These are phyloP conservation scores for Cerioporus squamosus DNA, from an alignment of 1,284 basidiomycete genomes.

Conservation along the genomic window DNA sequence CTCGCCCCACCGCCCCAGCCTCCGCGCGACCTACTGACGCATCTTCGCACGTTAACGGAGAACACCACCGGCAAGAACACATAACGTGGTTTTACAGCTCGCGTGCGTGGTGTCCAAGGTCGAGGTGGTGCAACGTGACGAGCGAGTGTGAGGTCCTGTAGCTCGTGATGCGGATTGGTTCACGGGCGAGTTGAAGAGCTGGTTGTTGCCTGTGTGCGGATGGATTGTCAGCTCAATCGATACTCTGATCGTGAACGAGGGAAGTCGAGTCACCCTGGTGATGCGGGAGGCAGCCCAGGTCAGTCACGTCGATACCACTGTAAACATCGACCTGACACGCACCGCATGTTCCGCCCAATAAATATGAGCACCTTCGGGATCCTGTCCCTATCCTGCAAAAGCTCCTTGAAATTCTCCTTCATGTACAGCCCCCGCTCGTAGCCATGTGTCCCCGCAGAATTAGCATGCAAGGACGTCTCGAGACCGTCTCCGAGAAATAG, in stretches of 20 bases:
- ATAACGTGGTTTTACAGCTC: slow-evolving; percentile 57
- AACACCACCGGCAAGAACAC: slow-evolving; percentile 60
- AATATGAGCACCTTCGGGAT: slow-evolving; percentile 84
- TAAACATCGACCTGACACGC: slow-evolving; percentile 36
- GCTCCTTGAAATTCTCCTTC: slow-evolving; percentile 66
- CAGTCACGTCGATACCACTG: neutral
- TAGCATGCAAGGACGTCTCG: too few species aligned
- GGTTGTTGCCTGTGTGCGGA: slow-evolving; percentile 64
- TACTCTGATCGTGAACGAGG: too few species aligned
- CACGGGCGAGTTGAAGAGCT: slow-evolving; percentile 80
- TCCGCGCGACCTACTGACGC: slow-evolving; percentile 50
- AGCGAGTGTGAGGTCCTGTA: slow-evolving; percentile 69
- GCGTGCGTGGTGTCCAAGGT: slow-evolving; percentile 42
- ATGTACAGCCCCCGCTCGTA: slow-evolving; percentile 68
- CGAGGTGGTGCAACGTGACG: slow-evolving; percentile 42
- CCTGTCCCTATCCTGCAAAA: slow-evolving; percentile 67
- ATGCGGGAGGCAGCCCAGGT: neutral
- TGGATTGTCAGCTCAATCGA: neutral
- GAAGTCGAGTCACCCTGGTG: slow-evolving; percentile 52
- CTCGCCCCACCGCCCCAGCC: slow-evolving; percentile 32
- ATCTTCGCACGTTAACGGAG: slow-evolving; percentile 56
- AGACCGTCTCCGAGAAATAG: too few species aligned
- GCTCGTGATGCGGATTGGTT: slow-evolving; percentile 88
- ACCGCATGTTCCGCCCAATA: slow-evolving; percentile 82
- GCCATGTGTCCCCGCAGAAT: slow-evolving; percentile 43